Percentiles rank a stretch among this genome's conserved stretches.
phyloP scores from a whole-genome alignment of 768 basidiomycete species.

The Leccinellum albellum region DNA sequence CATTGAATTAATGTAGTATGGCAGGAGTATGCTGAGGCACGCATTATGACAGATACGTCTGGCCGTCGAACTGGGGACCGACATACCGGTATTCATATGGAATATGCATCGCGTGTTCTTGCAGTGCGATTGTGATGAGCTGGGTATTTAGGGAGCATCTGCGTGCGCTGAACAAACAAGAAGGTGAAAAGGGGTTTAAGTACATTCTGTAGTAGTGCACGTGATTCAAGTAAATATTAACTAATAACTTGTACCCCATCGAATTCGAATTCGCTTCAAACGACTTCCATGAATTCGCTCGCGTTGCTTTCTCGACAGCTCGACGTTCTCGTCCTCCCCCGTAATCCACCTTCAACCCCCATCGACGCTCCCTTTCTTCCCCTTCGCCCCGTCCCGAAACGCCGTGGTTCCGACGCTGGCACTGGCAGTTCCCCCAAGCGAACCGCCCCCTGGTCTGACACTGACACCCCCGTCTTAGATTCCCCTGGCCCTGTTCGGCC shows the following conservation, averaged over 20 bases:
- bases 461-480: conserved; percentile 37
- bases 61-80: conserved; percentile 68
- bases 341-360: conserved; percentile 57
- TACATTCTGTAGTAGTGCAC: conserved; percentile 41
- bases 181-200: conserved; percentile 37
- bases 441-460: conserved; percentile 55
- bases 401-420: conserved; percentile 27
- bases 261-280: not conserved
- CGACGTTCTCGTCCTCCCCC: conserved; percentile 65
- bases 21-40: not conserved
- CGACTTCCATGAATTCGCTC: conserved; percentile 70
- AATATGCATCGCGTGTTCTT: conserved; percentile 63
- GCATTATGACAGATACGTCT: conserved; percentile 47
- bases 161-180: conserved; percentile 36
- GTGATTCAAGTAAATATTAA: not conserved
- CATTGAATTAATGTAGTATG: not conserved
- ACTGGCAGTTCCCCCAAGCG: conserved; percentile 38
- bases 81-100: conserved; percentile 68
- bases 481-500: conserved; percentile 32
- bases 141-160: conserved; percentile 45
- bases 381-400: conserved; percentile 20
- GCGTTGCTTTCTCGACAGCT: conserved; percentile 78
- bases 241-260: not conserved
- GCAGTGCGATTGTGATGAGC: conserved; percentile 48
- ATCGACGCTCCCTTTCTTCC: conserved; percentile 35